Percentiles rank a stretch among this genome's conserved stretches.
These are phyloP conservation scores for Sporodiniella umbellata DNA, from an alignment of 371 early-diverging fungal species.

Conservation along the genomic window DNA sequence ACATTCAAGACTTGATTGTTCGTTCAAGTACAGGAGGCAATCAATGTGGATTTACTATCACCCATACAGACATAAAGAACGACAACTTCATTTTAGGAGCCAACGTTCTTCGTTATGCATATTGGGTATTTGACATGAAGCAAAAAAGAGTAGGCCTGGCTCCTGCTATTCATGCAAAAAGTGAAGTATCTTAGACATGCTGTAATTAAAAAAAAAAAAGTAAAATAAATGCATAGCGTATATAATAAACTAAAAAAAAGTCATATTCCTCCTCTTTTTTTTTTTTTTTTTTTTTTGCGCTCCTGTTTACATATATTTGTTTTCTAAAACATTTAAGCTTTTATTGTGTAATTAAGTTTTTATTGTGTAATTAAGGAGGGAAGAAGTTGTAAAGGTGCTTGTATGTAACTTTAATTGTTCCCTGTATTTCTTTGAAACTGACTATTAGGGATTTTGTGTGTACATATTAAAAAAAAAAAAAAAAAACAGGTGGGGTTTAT, in stretches of 20 bases:
- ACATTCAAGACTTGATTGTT: conserved; percentile 1
- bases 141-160: conserved; percentile 14
- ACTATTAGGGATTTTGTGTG: neutral
- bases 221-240: no score
- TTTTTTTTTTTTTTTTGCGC: no score
- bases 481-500: neutral
- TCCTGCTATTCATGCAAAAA: conserved; percentile 7
- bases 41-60: conserved; percentile 33
- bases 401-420: no score
- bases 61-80: conserved; percentile 9
- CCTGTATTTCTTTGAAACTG: no score
- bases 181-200: neutral
- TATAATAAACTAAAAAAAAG: no score
- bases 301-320: no score
- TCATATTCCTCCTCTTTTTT: neutral
- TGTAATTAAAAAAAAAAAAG: neutral
- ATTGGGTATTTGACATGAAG: conserved; percentile 37
- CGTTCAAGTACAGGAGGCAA: neutral
- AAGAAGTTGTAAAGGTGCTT: no score
- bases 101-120: conserved; percentile 26
- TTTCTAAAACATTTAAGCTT: no score
- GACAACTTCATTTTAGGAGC: conserved; percentile 33
- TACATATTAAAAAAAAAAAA: neutral
- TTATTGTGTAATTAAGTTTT: no score
- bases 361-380: no score